These are phyloP conservation scores for Citrus maxima DNA, from an alignment of 345 rosid genomes.

Conservation along the genomic window DNA sequence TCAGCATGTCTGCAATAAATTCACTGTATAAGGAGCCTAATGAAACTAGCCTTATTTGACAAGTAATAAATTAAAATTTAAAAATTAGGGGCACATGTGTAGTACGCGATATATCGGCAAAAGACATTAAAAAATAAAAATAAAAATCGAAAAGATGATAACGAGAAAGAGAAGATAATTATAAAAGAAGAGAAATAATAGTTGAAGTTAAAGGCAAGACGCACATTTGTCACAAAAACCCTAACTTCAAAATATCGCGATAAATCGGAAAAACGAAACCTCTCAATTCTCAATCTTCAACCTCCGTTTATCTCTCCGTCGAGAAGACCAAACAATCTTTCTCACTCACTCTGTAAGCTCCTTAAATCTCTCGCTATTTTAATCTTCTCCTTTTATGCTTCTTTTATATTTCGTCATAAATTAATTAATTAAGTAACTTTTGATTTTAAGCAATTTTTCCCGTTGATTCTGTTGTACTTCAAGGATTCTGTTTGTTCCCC, in stretches of 20 bases:
- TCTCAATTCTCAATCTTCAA: slow-evolving; percentile 21
- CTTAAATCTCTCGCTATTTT: slow-evolving; percentile 31
- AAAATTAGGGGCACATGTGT: not conserved
- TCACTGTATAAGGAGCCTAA: not conserved
- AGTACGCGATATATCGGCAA: slow-evolving; percentile 37
- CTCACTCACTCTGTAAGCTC: slow-evolving; percentile 34
- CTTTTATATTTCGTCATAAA: not conserved
- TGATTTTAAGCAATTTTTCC: not conserved
- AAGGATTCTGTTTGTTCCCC: not conserved
- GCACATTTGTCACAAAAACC: slow-evolving; percentile 10
- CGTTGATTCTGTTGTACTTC: not conserved
- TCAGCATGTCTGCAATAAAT: no score
- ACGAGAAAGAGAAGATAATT: slow-evolving; percentile 14
- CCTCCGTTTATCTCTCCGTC: slow-evolving; percentile 47
- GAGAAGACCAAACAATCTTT: slow-evolving; percentile 22
- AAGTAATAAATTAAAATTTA: not conserved
- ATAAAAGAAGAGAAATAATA: not conserved
- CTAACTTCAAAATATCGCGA: slow-evolving; percentile 46
- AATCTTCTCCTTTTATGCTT: not conserved
- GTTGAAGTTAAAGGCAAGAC: no score
- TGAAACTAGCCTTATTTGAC: not conserved
- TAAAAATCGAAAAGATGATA: not conserved
- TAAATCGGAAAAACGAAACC: slow-evolving; percentile 18
- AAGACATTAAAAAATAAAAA: slow-evolving; percentile 12
- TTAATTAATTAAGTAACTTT: not conserved